Base-by-base conservation (phyloP, 2,329 filamentous ascomycete genomes). In the Sporothrix curviconia region DNA sequence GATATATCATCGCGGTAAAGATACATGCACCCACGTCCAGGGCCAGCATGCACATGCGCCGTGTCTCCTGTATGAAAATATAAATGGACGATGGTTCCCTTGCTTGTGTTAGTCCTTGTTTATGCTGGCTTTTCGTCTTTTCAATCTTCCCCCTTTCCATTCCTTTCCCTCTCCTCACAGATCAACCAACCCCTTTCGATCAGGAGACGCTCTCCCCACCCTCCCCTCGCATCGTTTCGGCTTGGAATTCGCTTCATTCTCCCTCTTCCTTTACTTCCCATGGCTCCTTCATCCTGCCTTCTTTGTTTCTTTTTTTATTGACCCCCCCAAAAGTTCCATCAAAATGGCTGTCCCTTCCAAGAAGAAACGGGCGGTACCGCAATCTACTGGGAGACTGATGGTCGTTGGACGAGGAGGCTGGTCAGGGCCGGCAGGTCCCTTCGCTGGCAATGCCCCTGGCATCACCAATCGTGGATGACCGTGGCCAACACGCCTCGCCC, bases 321-420 rank as follows among this genome's bases (percentile, higher is more conserved):
- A 30, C 32, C 7, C n/a, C n/a, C n/a, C n/a, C n/a, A n/a, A n/a
- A n/a, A n/a, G n/a, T n/a, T n/a, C n/a, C n/a, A n/a, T n/a, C n/a
- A 56, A 37, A 28, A 59, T 56, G 57, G 32, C 53, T n/a, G 42
- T 40, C 11, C 28, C 55, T 25, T 4, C 34, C 24, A 55, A 55
- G 30, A 56, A 54, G 19, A n/a, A n/a, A 24, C 36, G 14, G 34
- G 24, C 7, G 58, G n/a, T n/a, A 58, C 37, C 58, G 34, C 36
- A n/a, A 57, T 60, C 60, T 42, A 44, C 39, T 58, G 55, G 42
- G 58, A 50, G 37, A 17, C 7, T 12, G 30, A 39, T 36, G 47
- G n/a, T n/a, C n/a, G n/a, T n/a, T 34, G 28, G 58, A 59, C 7
- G 58, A 56, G 28, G 60, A 61, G 52, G 55, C 55, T 3, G 58